phyloP scores from a whole-genome alignment of 1,284 basidiomycete species.

The Papiliotrema fonsecae region DNA sequence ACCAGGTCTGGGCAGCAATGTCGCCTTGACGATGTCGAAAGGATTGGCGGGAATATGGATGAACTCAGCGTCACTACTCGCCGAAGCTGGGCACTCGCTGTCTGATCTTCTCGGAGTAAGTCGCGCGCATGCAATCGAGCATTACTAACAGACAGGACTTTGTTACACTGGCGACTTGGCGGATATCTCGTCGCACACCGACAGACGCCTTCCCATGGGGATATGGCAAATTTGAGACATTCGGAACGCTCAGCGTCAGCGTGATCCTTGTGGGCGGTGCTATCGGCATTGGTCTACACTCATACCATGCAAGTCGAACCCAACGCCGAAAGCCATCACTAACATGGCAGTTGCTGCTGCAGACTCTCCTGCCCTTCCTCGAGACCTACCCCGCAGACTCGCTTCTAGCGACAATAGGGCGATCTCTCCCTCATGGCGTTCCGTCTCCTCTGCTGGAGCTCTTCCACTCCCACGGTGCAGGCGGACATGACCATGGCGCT shows the following conservation, averaged over 20 bases:
- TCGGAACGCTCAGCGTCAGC: constrained; percentile 80
- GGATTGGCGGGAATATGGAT: constrained; percentile 73
- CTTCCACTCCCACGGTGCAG: constrained; percentile 49
- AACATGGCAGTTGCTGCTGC: constrained; percentile 34
- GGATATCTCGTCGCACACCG: constrained; percentile 73
- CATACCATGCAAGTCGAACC: constrained; percentile 56
- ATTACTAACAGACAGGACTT: constrained; percentile 57
- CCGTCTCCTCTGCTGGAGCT: constrained; percentile 47
- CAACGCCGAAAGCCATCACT: background rate
- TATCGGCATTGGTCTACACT: constrained; percentile 88
- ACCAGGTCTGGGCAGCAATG: constrained; percentile 75
- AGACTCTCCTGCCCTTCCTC: constrained; percentile 47
- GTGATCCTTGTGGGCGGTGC: constrained; percentile 78
- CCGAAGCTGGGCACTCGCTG: constrained; percentile 91
- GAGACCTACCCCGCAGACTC: constrained; percentile 44
- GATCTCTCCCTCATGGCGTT: constrained; percentile 39
- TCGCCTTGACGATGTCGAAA: constrained; percentile 76
- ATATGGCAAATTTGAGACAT: constrained; percentile 90
- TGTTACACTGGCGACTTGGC: constrained; percentile 88
- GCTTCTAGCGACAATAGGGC: constrained; percentile 30
- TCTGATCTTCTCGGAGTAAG: constrained; percentile 57
- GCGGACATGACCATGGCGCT: constrained; percentile 56
- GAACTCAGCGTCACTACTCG: constrained; percentile 86
- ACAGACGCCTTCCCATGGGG: constrained; percentile 58
- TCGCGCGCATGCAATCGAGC: background rate